Percentiles rank a stretch among this genome's conserved stretches.
These are phyloP conservation scores for Irpex lacteus DNA, from an alignment of 1,284 basidiomycete genomes.

Conservation along the genomic window DNA sequence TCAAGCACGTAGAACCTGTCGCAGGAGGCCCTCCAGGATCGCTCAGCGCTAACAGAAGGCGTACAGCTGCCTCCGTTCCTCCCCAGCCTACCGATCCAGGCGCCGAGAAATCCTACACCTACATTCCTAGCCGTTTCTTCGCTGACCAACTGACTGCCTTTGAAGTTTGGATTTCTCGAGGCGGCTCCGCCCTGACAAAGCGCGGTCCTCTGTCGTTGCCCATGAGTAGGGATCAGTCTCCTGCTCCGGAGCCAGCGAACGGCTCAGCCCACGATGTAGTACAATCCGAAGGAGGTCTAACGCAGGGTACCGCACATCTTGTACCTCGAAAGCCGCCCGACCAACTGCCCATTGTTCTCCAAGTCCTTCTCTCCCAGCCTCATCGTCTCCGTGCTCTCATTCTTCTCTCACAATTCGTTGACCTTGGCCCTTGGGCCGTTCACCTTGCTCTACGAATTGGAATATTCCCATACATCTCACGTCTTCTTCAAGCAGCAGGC, in stretches of 20 bases:
- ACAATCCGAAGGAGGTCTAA: slow-evolving; percentile 24
- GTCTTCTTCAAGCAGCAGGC: slow-evolving; percentile 92
- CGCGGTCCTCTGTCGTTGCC: slow-evolving; percentile 74
- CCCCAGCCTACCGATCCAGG: slow-evolving; percentile 31
- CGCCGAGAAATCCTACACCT: slow-evolving; percentile 54
- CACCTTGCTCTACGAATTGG: slow-evolving; percentile 97
- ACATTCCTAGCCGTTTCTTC: slow-evolving; percentile 93
- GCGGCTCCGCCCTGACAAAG: slow-evolving; percentile 78
- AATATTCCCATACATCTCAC: slow-evolving; percentile 98
- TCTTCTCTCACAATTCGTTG: slow-evolving; percentile 96
- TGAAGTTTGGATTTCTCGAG: slow-evolving; percentile 96
- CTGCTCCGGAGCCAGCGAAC: slow-evolving; percentile 19
- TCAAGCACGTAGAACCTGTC: slow-evolving; percentile 55
- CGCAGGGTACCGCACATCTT: slow-evolving; percentile 44
- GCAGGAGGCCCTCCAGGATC: slow-evolving; percentile 29
- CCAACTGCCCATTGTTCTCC: slow-evolving; percentile 95
- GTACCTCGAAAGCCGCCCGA: slow-evolving; percentile 90
- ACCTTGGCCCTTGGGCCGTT: slow-evolving; percentile 98
- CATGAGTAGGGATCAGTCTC: slow-evolving; percentile 33
- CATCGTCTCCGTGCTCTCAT: slow-evolving; percentile 95
- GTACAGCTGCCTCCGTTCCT: slow-evolving; percentile 25
- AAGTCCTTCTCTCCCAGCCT: slow-evolving; percentile 94
- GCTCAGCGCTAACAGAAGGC: slow-evolving; percentile 29
- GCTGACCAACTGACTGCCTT: slow-evolving; percentile 96
- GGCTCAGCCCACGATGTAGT: slow-evolving; percentile 13